Evolutionary conservation across 2,329 filamentous ascomycete species (phyloP).

Genomic region (Cryphonectria naterciae): DNA sequence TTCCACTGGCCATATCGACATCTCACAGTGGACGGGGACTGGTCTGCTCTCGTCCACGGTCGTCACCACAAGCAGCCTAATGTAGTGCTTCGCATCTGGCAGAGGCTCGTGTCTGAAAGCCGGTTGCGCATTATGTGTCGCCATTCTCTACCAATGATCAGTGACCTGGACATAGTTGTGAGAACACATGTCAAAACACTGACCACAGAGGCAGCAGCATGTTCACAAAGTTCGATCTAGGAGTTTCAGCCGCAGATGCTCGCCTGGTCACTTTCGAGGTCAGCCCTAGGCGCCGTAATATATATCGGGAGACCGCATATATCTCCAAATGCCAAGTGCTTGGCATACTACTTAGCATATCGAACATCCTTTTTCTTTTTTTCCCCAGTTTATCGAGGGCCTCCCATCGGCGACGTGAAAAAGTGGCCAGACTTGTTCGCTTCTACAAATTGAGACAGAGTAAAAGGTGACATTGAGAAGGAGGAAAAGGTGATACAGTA

Average conservation of each 20-base stretch:
- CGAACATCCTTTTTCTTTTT: background rate
- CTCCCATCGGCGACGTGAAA: background rate
- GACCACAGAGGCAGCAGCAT: background rate
- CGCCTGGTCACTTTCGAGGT: background rate
- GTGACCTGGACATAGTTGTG: background rate
- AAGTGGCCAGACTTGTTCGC: background rate
- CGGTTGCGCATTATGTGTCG: background rate
- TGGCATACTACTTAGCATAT: background rate
- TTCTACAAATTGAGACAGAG: too few species aligned
- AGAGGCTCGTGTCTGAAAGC: background rate
- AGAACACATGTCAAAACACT: background rate
- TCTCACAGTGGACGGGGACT: background rate
- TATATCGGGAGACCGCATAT: background rate
- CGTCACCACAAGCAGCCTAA: background rate
- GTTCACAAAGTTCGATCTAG: background rate
- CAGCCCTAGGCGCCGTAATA: background rate
- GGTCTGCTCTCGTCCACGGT: background rate
- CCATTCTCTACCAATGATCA: background rate
- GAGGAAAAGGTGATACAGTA: too few species aligned
- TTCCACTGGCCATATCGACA: background rate
- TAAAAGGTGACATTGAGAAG: background rate
- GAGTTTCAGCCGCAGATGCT: background rate
- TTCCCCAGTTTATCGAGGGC: background rate
- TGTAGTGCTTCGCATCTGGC: background rate
- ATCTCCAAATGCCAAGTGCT: background rate